Conservation (phyloP, 208 protist genomes). For the Acanthamoeba pearcei region DNA sequence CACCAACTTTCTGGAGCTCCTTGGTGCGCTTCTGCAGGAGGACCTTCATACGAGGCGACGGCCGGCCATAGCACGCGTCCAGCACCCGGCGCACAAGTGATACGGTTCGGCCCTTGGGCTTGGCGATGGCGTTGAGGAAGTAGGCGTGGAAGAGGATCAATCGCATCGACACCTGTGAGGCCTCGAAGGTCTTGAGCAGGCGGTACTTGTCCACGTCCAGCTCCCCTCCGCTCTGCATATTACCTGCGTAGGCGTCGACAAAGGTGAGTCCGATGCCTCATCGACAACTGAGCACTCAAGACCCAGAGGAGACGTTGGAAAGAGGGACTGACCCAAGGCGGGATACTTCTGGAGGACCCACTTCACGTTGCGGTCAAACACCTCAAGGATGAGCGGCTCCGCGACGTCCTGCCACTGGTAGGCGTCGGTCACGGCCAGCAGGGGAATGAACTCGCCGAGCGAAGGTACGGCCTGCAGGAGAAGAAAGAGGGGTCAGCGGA, state of each 20-base stretch:
- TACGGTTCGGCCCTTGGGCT: background rate
- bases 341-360: constrained; percentile 56
- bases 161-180: constrained; percentile 13
- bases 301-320: background rate
- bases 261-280: background rate
- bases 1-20: background rate
- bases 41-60: background rate
- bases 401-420: constrained; percentile 13
- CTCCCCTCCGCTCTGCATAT: background rate
- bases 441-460: constrained; percentile 50
- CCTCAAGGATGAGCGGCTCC: background rate
- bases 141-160: constrained; percentile 56
- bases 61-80: constrained; percentile 22
- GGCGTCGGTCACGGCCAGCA: constrained; percentile 26
- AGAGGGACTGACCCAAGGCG: background rate
- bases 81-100: background rate
- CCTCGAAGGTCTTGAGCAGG: constrained; percentile 50
- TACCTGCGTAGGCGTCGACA: background rate
- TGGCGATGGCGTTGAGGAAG: constrained; percentile 58
- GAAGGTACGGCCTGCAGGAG: constrained; percentile 21
- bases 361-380: constrained; percentile 31
- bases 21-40: background rate
- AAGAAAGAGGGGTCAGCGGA: background rate
- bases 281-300: too few relatives aligned
- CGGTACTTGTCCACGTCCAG: constrained; percentile 22